A percentile compares a stretch with the other conserved stretches of the same genome.
Evolutionary conservation across 106 monocot genomes (phyloP).

Genomic region (Dendrobium huoshanense): DNA sequence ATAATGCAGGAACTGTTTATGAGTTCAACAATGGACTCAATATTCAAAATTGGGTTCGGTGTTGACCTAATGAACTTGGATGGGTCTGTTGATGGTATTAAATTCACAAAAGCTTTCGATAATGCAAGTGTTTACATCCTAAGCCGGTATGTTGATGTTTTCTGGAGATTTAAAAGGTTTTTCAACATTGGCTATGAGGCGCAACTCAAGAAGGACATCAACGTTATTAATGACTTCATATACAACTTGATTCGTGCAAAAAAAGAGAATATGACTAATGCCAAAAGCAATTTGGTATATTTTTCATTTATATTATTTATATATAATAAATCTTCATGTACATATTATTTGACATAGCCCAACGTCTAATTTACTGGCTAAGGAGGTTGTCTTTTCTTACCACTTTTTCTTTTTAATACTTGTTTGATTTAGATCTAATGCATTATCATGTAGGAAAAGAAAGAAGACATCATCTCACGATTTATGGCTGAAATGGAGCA

Average conservation of each 20-base stretch:
- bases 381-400: no score
- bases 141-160: background rate
- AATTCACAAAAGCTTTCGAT: constrained; percentile 26
- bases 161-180: no score
- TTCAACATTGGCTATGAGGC: constrained; percentile 17
- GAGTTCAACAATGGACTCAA: constrained; percentile 23
- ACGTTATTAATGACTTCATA: constrained; percentile 14
- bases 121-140: constrained; percentile 9
- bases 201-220: constrained; percentile 16
- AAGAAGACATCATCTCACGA: constrained; percentile 24
- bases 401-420: no score
- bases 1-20: constrained; percentile 16
- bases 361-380: no score
- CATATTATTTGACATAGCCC: no score
- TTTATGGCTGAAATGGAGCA: constrained; percentile 14
- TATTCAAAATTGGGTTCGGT: constrained; percentile 17
- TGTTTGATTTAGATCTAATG: background rate
- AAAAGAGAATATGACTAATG: background rate
- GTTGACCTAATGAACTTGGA: constrained; percentile 6
- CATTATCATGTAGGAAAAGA: constrained; percentile 8
- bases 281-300: background rate
- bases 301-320: background rate
- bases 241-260: constrained; percentile 10
- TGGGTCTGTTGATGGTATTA: background rate
- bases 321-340: no score